phyloP scores from a whole-genome alignment of 345 rosid genomes.

The Rhodomyrtus tomentosa region DNA sequence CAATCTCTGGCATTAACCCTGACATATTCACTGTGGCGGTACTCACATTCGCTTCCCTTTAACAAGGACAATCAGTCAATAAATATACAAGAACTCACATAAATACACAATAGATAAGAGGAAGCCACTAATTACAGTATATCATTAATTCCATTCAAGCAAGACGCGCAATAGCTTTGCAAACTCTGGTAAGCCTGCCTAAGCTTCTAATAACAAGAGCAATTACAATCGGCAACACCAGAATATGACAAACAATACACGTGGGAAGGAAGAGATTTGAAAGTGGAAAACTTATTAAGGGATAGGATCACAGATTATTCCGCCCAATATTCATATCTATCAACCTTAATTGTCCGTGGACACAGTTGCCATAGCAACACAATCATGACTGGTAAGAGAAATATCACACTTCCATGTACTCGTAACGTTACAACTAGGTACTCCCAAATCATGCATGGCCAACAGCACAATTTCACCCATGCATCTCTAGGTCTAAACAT shows the following conservation, averaged over 20 bases:
- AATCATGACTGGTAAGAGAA: not conserved
- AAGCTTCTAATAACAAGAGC: not conserved
- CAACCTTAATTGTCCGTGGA: not conserved
- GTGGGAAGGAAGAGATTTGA: not conserved
- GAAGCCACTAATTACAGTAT: not conserved
- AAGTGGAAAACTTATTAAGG: not conserved
- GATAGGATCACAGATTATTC: not conserved
- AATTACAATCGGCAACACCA: not conserved
- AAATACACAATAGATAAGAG: not conserved
- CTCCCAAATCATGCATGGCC: not conserved
- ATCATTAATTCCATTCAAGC: not conserved
- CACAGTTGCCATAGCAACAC: not conserved
- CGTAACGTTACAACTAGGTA: not conserved
- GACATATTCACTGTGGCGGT: slow-evolving; percentile 95
- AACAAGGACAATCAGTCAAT: not conserved
- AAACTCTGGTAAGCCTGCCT: not conserved
- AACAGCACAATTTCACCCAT: not conserved
- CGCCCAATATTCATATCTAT: not conserved
- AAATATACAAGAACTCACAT: not conserved
- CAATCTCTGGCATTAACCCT: slow-evolving; percentile 93
- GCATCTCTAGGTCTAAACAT: not conserved
- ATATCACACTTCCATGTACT: not conserved
- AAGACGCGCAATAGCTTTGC: not conserved
- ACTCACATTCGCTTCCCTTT: slow-evolving; percentile 93
- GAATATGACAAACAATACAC: not conserved